Percentiles rank a stretch among this genome's conserved stretches.
Evolutionary conservation across 2,329 filamentous ascomycete species (phyloP).

Genomic region (Calonectria honghensis): DNA sequence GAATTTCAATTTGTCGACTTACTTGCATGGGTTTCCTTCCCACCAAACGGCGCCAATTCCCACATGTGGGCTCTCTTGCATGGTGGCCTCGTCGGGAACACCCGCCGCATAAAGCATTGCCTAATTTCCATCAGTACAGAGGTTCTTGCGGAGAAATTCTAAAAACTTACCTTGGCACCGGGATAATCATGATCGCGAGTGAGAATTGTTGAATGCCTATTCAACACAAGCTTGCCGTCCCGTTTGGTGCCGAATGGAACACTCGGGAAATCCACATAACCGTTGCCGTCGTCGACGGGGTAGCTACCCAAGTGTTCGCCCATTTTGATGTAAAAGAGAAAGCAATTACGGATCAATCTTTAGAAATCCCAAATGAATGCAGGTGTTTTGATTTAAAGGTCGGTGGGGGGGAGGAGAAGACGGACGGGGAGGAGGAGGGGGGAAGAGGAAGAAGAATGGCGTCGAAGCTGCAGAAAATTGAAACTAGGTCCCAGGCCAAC

Average conservation of each 20-base stretch:
- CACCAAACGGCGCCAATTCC: slow-evolving; percentile 30
- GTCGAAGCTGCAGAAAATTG: not conserved
- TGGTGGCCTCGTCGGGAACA: slow-evolving; percentile 22
- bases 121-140: not conserved
- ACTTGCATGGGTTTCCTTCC: slow-evolving; percentile 38
- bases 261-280: slow-evolving; percentile 28
- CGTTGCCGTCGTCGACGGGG: not conserved
- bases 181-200: slow-evolving; percentile 31
- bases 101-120: slow-evolving; percentile 35
- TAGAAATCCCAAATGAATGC: too few relatives aligned
- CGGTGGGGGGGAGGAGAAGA: not conserved
- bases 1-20: not conserved
- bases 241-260: slow-evolving; percentile 6
- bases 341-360: not conserved
- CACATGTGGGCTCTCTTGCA: slow-evolving; percentile 32
- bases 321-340: not conserved
- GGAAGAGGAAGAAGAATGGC: not conserved
- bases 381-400: not conserved
- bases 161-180: slow-evolving; percentile 14
- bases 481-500: not conserved
- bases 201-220: slow-evolving; percentile 29
- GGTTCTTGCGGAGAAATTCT: not conserved
- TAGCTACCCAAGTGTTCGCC: not conserved
- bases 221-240: slow-evolving; percentile 19
- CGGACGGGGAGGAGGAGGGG: not conserved